Evolutionary conservation across 1,139 yeast genomes (phyloP).

Genomic region (Candida pseudoviswanathii): DNA sequence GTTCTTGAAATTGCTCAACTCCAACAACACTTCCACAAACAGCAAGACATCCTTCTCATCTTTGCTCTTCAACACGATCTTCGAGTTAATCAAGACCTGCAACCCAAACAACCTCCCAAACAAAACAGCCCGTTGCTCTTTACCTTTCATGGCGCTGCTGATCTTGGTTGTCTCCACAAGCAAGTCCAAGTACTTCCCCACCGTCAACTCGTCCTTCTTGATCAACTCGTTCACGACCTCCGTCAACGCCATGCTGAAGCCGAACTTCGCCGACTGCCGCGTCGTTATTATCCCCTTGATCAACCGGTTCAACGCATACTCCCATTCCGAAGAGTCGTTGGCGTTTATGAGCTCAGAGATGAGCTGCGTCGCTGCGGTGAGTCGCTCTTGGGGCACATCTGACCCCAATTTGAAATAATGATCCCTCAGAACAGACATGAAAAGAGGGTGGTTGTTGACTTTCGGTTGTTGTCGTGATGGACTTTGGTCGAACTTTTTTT

Average conservation of each 20-base stretch:
- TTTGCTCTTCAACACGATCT: slow-evolving; percentile 36
- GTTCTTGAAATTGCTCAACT: slow-evolving; percentile 63
- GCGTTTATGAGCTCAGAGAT: slow-evolving; percentile 57
- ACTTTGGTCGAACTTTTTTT: neutral
- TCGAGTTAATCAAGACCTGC: slow-evolving; percentile 69
- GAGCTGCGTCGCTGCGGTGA: slow-evolving; percentile 69
- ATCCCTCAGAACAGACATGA: slow-evolving; percentile 57
- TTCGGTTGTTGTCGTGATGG: no score
- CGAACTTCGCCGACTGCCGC: slow-evolving; percentile 82
- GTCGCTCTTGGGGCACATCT: slow-evolving; percentile 71
- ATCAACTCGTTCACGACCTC: slow-evolving; percentile 64
- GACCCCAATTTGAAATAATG: slow-evolving; percentile 79
- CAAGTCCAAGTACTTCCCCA: slow-evolving; percentile 43
- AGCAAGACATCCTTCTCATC: slow-evolving; percentile 30
- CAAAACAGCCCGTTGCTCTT: slow-evolving; percentile 75
- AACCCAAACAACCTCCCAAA: slow-evolving; percentile 88
- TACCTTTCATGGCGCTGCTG: slow-evolving; percentile 65
- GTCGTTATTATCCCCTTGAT: slow-evolving; percentile 81
- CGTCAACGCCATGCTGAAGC: slow-evolving; percentile 85
- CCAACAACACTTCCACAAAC: slow-evolving; percentile 53
- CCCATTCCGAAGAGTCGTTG: slow-evolving; percentile 64
- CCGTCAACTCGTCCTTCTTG: slow-evolving; percentile 25
- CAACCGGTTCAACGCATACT: slow-evolving; percentile 76
- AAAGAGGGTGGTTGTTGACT: no score
- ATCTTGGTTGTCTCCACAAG: slow-evolving; percentile 44